phyloP scores from a whole-genome alignment of 768 basidiomycete species.

The Xerocomellus chrysenteron region DNA sequence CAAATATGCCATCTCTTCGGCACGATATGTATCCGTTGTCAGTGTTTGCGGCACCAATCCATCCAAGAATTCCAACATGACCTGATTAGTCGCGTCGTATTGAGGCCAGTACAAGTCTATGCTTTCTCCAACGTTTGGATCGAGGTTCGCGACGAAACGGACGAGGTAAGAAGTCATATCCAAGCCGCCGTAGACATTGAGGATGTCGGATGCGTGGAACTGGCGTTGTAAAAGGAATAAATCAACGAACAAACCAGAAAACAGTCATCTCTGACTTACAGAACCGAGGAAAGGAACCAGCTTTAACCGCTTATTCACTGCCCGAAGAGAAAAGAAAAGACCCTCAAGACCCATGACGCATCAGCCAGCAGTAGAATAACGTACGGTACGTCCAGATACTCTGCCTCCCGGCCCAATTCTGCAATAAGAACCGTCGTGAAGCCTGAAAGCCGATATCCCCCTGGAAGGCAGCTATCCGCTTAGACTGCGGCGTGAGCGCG shows the following conservation, averaged over 20 bases:
- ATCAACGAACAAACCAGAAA: background rate
- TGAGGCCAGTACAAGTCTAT: conserved; percentile 42
- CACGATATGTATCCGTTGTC: conserved; percentile 44
- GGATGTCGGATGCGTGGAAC: conserved; percentile 45
- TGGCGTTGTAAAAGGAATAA: conserved; percentile 6
- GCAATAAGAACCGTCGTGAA: conserved; percentile 46
- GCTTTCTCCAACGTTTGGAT: conserved; percentile 39
- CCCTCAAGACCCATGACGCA: background rate
- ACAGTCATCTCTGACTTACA: conserved; percentile 24
- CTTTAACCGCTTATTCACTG: conserved; percentile 50
- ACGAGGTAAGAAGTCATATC: conserved; percentile 41
- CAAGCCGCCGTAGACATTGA: conserved; percentile 40
- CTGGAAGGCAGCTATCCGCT: conserved; percentile 48
- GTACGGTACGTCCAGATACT: conserved; percentile 36
- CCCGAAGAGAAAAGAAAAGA: background rate
- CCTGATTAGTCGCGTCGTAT: conserved; percentile 36
- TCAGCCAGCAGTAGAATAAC: background rate
- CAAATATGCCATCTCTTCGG: conserved; percentile 37
- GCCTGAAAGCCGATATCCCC: conserved; percentile 54
- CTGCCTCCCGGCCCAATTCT: conserved; percentile 37
- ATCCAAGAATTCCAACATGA: conserved; percentile 42
- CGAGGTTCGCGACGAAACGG: conserved; percentile 21
- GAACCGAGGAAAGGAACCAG: conserved; percentile 43
- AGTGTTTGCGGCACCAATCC: conserved; percentile 34
- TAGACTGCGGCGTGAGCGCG: conserved; percentile 46